phyloP scores from a whole-genome alignment of 1,284 basidiomycete species.

The Austroboletus novae-zelandiae region DNA sequence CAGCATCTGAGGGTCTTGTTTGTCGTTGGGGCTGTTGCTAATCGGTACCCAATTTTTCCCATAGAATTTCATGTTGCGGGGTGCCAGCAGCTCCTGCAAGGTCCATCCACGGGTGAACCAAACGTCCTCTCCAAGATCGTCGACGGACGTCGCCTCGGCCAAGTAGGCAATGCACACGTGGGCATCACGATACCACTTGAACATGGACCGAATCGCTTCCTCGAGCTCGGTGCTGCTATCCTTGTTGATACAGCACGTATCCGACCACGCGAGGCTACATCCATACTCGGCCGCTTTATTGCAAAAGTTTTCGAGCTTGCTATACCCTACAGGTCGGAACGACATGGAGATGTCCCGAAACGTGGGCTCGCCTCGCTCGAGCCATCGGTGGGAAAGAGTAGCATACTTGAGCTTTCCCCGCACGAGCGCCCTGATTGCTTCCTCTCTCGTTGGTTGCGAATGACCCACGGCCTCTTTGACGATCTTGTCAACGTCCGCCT shows the following conservation, averaged over 20 bases:
- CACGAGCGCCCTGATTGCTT: constrained; percentile 30
- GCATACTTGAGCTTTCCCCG: constrained; percentile 52
- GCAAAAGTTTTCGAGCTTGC: constrained; percentile 28
- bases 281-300: constrained; percentile 26
- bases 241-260: constrained; percentile 23
- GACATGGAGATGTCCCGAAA: constrained; percentile 45
- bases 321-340: constrained; percentile 28
- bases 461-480: constrained; percentile 36
- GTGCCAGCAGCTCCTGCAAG: constrained; percentile 29
- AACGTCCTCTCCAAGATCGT: constrained; percentile 28
- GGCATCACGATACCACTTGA: constrained; percentile 32
- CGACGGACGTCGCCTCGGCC: constrained; percentile 28
- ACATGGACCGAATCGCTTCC: constrained; percentile 33
- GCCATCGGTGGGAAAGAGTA: constrained; percentile 59
- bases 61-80: constrained; percentile 30
- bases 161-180: constrained; percentile 33
- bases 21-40: constrained; percentile 24
- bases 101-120: constrained; percentile 36
- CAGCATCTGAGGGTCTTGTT: constrained; percentile 25
- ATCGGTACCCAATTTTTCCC: constrained; percentile 25
- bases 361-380: constrained; percentile 61
- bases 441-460: constrained; percentile 40
- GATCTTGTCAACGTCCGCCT: constrained; percentile 22
- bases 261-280: constrained; percentile 31
- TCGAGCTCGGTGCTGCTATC: constrained; percentile 24